A percentile compares a stretch with the other conserved stretches of the same genome.
Conservation (phyloP, 148 eudicot species). For the Euryodendron excelsum region DNA sequence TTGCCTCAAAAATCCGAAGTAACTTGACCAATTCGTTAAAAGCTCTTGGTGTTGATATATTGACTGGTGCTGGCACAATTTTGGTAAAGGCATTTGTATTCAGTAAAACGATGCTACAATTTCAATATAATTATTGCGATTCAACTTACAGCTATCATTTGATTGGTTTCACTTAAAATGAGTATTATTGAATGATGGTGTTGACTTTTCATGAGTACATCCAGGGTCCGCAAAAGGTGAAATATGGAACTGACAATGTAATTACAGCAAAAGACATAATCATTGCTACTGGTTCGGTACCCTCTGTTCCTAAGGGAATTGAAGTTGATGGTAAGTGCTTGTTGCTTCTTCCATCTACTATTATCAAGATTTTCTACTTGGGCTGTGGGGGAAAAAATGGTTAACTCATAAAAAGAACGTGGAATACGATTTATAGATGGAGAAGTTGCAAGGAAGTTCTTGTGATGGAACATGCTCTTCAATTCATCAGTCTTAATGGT, state of each 20-base stretch:
- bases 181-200: not conserved
- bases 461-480: not conserved
- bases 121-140: not conserved
- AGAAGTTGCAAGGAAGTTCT: not conserved
- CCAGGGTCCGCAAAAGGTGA: slow-evolving; percentile 91
- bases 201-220: slow-evolving; percentile 17
- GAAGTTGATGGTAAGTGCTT: slow-evolving; percentile 88
- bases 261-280: slow-evolving; percentile 90
- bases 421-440: not conserved
- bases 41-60: slow-evolving; percentile 80
- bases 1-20: slow-evolving; percentile 73
- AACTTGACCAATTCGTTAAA: slow-evolving; percentile 77
- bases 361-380: not conserved
- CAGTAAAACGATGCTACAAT: not conserved
- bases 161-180: not conserved
- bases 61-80: slow-evolving; percentile 72
- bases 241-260: slow-evolving; percentile 36
- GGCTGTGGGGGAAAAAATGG: slow-evolving; percentile 2
- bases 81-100: slow-evolving; percentile 46
- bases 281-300: slow-evolving; percentile 97
- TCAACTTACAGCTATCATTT: slow-evolving; percentile 3
- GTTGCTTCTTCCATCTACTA: slow-evolving; percentile 6
- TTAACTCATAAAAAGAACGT: not conserved
- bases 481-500: not conserved
- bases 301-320: slow-evolving; percentile 94